These are phyloP conservation scores for Lachnellula arida DNA, from an alignment of 2,329 filamentous ascomycete genomes.

Conservation along the genomic window DNA sequence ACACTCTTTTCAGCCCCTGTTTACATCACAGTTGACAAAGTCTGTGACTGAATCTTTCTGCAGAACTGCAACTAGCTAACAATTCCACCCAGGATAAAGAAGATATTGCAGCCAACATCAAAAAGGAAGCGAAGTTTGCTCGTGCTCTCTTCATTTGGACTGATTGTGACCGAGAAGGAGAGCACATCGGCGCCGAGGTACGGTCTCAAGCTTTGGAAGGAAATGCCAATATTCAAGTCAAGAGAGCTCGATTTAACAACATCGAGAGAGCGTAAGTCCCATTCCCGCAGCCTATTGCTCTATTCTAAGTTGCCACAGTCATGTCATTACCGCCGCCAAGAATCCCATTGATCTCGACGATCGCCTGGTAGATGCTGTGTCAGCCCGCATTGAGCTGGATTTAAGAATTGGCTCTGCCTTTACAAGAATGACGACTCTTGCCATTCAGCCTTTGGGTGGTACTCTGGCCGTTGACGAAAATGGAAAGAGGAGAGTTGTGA, in stretches of 20 bases:
- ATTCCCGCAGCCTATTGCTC: neutral
- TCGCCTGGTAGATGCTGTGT: conserved; percentile 79
- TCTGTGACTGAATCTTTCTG: conserved; percentile 32
- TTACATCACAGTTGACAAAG: conserved; percentile 60
- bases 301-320: conserved; percentile 44
- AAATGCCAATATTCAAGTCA: conserved; percentile 72
- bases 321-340: conserved; percentile 79
- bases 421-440: conserved; percentile 79
- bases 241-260: conserved; percentile 89
- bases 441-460: conserved; percentile 67
- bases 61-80: conserved; percentile 13
- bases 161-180: conserved; percentile 95
- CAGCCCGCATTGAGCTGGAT: conserved; percentile 86
- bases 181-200: conserved; percentile 92
- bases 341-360: conserved; percentile 77
- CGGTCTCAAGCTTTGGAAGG: conserved; percentile 71
- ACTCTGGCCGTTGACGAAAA: conserved; percentile 51
- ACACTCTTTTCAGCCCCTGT: conserved; percentile 79
- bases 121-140: conserved; percentile 67
- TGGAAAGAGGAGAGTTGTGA: conserved; percentile 49
- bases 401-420: conserved; percentile 89
- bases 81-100: conserved; percentile 63
- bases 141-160: conserved; percentile 92
- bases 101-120: conserved; percentile 79
- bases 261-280: conserved; percentile 74